These are phyloP conservation scores for Scheffersomyces insectosa DNA, from an alignment of 1,139 yeast genomes.

Conservation along the genomic window DNA sequence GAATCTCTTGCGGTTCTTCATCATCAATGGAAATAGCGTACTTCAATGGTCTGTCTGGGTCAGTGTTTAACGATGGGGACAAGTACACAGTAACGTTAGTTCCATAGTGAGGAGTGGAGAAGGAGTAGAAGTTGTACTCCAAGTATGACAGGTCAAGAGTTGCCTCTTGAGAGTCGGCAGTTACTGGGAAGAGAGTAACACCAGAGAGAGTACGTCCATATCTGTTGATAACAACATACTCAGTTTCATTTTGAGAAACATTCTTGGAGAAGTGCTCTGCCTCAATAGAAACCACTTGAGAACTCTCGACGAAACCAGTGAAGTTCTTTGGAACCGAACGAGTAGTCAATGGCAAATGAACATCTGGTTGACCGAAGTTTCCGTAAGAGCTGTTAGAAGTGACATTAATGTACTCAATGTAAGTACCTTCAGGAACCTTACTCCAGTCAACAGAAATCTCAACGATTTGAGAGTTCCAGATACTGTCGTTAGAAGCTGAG, in stretches of 20 bases:
- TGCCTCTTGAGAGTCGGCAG: conserved; percentile 14
- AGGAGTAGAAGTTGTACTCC: conserved; percentile 15
- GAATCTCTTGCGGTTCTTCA: conserved; percentile 13
- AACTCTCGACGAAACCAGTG: background rate
- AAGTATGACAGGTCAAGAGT: conserved; percentile 12
- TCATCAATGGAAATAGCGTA: conserved; percentile 17
- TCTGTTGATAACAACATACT: background rate
- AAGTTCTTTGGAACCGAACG: background rate
- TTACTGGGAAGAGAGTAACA: conserved; percentile 14
- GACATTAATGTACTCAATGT: background rate
- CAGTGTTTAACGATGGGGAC: conserved; percentile 14
- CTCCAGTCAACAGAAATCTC: background rate
- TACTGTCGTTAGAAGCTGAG: background rate
- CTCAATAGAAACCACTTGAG: background rate
- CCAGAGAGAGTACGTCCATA: background rate
- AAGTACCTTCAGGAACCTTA: background rate
- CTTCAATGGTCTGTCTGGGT: conserved; percentile 15
- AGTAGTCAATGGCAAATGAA: background rate
- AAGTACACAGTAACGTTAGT: conserved; percentile 14
- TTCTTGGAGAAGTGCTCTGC: conserved; percentile 1
- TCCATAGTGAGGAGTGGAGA: conserved; percentile 7
- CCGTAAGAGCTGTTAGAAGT: background rate
- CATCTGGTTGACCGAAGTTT: background rate
- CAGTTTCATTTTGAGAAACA: background rate
- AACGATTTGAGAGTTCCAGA: background rate